phyloP scores from a whole-genome alignment of 495 filamentous ascomycete genomes.

The Hypoxylon cercidicola region DNA sequence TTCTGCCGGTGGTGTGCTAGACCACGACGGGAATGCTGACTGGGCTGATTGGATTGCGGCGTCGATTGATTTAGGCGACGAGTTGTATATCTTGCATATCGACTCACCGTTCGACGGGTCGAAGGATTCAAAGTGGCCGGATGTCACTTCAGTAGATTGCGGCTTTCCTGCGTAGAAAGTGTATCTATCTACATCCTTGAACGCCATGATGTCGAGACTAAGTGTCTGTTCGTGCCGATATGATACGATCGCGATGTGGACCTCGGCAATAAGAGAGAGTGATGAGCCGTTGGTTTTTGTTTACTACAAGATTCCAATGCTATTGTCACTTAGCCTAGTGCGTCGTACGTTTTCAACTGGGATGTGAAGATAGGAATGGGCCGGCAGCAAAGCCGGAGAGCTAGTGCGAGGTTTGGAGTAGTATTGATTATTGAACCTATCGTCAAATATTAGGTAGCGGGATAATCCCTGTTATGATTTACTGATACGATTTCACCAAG shows the following conservation, averaged over 20 bases:
- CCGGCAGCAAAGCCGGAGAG: no score
- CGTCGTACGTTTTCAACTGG: background rate
- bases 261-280: background rate
- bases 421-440: no score
- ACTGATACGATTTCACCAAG: background rate
- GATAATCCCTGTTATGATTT: background rate
- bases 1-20: slow-evolving; percentile 68
- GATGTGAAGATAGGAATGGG: no score
- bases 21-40: slow-evolving; percentile 73
- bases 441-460: background rate
- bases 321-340: background rate
- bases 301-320: background rate
- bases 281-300: background rate
- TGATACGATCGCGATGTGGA: background rate
- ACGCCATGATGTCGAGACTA: slow-evolving; percentile 51
- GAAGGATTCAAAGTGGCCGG: slow-evolving; percentile 69
- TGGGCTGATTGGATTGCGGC: slow-evolving; percentile 70
- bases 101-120: slow-evolving; percentile 74
- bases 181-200: slow-evolving; percentile 61
- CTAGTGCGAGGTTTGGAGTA: no score
- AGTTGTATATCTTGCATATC: slow-evolving; percentile 70
- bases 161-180: slow-evolving; percentile 75
- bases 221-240: background rate
- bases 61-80: slow-evolving; percentile 71
- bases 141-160: slow-evolving; percentile 66